These are phyloP conservation scores for Mycena floridula DNA, from an alignment of 768 basidiomycete species.

Conservation along the genomic window DNA sequence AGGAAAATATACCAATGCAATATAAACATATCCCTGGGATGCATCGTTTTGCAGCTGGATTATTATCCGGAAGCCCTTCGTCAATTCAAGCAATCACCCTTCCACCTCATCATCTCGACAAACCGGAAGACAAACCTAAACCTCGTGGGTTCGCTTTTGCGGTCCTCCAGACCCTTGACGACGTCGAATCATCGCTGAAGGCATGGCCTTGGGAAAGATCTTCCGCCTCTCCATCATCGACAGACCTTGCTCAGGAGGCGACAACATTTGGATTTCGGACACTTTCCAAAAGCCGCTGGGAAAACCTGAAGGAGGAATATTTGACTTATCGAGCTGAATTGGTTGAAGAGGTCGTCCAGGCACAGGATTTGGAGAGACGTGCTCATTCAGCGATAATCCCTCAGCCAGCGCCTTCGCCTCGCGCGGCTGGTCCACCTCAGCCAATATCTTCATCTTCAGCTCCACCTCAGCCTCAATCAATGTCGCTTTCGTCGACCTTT, in stretches of 20 bases:
- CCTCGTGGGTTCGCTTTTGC: conserved; percentile 78
- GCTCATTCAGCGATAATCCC: no score
- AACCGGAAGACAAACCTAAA: conserved; percentile 43
- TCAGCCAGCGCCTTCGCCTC: neutral
- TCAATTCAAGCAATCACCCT: conserved; percentile 49
- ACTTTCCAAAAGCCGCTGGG: conserved; percentile 56
- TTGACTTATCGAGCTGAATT: conserved; percentile 52
- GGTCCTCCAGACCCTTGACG: conserved; percentile 36
- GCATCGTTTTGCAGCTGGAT: conserved; percentile 32
- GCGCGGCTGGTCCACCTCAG: neutral
- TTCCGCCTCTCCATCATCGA: neutral
- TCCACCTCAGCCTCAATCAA: neutral
- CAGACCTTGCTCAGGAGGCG: conserved; percentile 31
- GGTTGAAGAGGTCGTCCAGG: conserved; percentile 37
- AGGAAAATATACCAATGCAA: conserved; percentile 68
- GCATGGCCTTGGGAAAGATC: conserved; percentile 55
- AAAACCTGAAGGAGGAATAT: conserved; percentile 62
- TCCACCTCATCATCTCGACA: conserved; percentile 61
- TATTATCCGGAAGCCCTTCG: conserved; percentile 20
- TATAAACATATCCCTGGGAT: conserved; percentile 48
- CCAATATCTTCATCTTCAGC: neutral
- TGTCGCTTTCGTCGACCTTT: neutral
- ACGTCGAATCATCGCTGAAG: conserved; percentile 35
- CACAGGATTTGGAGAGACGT: no score
- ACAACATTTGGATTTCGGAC: conserved; percentile 53